phyloP scores from a whole-genome alignment of 176 grass and related monocot species.

The Poa annua region DNA sequence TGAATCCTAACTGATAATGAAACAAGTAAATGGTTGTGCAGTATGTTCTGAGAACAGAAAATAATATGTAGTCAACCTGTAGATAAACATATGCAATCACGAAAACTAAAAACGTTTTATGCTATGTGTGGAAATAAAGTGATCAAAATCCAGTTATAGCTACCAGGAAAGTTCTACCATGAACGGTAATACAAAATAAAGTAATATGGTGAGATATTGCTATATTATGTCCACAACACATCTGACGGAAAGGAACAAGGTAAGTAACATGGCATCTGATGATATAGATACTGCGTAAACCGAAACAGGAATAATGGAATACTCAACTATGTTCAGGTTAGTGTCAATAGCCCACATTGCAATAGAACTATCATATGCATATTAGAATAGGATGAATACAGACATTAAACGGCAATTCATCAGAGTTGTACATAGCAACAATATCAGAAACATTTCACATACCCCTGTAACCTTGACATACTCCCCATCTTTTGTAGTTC shows the following conservation, averaged over 20 bases:
- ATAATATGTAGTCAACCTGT: conserved; percentile 1
- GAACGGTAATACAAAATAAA: conserved; percentile 23
- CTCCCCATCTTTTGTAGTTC: conserved; percentile 88
- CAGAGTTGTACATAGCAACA: background rate
- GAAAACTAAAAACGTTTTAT: background rate
- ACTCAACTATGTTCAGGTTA: conserved; percentile 5
- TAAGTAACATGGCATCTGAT: background rate
- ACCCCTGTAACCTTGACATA: conserved; percentile 99
- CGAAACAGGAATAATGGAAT: background rate
- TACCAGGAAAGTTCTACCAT: background rate
- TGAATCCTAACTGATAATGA: background rate
- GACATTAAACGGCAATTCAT: background rate
- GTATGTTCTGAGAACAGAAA: conserved; percentile 12
- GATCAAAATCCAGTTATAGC: background rate
- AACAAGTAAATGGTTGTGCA: conserved; percentile 9
- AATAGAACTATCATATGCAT: conserved; percentile 1
- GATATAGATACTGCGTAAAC: conserved; percentile 8
- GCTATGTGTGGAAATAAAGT: background rate
- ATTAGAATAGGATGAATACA: background rate
- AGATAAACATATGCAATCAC: background rate
- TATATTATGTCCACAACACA: conserved; percentile 17
- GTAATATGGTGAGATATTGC: conserved; percentile 24
- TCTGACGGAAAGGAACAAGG: background rate
- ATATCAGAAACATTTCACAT: conserved; percentile 41
- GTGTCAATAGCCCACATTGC: background rate